These are phyloP conservation scores for Maudiozyma pseudohumilis DNA, from an alignment of 805 yeast species.

Conservation along the genomic window DNA sequence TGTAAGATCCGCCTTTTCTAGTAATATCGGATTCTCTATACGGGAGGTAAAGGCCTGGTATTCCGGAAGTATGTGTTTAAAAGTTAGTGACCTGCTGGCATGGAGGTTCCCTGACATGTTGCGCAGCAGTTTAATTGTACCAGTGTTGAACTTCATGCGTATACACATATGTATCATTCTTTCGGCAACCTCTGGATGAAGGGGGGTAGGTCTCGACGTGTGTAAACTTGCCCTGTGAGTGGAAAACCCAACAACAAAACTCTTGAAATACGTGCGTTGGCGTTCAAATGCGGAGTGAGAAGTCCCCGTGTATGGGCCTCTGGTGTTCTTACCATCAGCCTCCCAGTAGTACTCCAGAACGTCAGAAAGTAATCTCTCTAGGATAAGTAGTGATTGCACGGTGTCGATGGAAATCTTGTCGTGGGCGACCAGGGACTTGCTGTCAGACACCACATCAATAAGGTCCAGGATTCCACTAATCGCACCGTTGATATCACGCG, in stretches of 20 bases:
- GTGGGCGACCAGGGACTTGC: conserved; percentile 6
- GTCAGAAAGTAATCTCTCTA: conserved; percentile 32
- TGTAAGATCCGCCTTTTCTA: conserved; percentile 28
- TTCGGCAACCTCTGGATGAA: conserved; percentile 16
- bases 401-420: conserved; percentile 7
- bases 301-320: not conserved
- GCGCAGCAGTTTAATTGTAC: conserved; percentile 23
- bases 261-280: conserved; percentile 14
- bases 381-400: conserved; percentile 26
- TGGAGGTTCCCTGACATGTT: conserved; percentile 13
- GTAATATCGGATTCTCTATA: conserved; percentile 6
- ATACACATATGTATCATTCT: conserved; percentile 20
- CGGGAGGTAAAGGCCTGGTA: conserved; percentile 13
- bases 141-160: conserved; percentile 24
- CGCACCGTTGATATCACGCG: conserved; percentile 14
- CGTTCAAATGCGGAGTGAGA: conserved; percentile 9
- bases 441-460: conserved; percentile 6
- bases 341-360: conserved; percentile 32
- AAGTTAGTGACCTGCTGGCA: conserved; percentile 5
- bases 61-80: conserved; percentile 11
- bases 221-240: conserved; percentile 27
- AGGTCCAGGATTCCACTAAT: conserved; percentile 10
- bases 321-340: conserved; percentile 2
- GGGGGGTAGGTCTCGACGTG: conserved; percentile 22
- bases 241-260: conserved; percentile 27